Percentiles rank a stretch among this genome's conserved stretches.
These are phyloP conservation scores for Eucalyptus marginata DNA, from an alignment of 345 rosid species.

Conservation along the genomic window DNA sequence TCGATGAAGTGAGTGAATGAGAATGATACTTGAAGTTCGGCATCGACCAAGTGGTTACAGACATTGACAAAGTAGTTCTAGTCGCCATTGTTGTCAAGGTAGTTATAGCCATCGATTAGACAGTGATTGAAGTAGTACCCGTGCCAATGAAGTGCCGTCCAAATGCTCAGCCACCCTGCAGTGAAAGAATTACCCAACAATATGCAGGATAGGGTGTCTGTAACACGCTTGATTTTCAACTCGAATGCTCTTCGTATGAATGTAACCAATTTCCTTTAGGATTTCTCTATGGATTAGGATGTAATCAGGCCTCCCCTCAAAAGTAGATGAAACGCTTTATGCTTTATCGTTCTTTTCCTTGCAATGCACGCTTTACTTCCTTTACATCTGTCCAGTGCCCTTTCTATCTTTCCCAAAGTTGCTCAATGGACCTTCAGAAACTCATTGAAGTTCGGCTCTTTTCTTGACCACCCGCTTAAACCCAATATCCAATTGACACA, in stretches of 20 bases:
- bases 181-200: background rate
- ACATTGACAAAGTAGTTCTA: background rate
- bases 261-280: background rate
- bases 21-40: background rate
- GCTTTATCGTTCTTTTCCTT: background rate
- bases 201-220: background rate
- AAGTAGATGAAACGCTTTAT: background rate
- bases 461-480: background rate
- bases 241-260: background rate
- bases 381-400: background rate
- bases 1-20: background rate
- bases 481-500: background rate
- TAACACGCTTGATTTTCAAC: background rate
- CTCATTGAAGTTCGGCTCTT: background rate
- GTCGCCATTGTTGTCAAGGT: background rate
- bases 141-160: background rate
- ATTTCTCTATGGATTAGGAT: background rate
- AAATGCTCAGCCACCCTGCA: background rate
- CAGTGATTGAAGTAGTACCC: background rate
- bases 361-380: background rate
- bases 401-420: background rate
- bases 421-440: background rate
- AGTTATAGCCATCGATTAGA: background rate
- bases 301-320: background rate
- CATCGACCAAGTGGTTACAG: background rate